A percentile compares a stretch with the other conserved stretches of the same genome.
These are phyloP conservation scores for Polyplosphaeria fusca DNA, from an alignment of 495 filamentous ascomycete species.

Conservation along the genomic window DNA sequence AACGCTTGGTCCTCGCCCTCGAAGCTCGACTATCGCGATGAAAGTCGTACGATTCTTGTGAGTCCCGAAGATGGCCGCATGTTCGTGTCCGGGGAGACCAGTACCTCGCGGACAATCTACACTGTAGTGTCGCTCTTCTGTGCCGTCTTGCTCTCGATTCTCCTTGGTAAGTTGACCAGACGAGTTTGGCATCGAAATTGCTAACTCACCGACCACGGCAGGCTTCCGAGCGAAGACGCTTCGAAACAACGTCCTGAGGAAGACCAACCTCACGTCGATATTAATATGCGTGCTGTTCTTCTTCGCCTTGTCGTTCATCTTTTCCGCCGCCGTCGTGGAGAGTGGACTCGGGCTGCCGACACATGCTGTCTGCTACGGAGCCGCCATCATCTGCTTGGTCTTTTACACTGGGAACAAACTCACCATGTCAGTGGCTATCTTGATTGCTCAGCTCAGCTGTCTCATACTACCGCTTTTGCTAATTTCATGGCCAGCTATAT, in stretches of 20 bases:
- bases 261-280: not conserved
- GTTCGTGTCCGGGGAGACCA: too few relatives aligned
- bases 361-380: constrained; percentile 18
- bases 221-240: not conserved
- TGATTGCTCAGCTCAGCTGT: not conserved
- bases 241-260: not conserved
- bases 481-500: constrained; percentile 25
- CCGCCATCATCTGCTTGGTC: constrained; percentile 38
- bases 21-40: too few relatives aligned
- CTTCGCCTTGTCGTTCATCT: constrained; percentile 21
- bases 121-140: constrained; percentile 1
- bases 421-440: constrained; percentile 12
- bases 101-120: too few relatives aligned
- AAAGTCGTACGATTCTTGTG: too few relatives aligned
- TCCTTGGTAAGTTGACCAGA: not conserved
- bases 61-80: too few relatives aligned
- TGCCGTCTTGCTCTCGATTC: not conserved
- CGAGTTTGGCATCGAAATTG: not conserved
- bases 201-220: not conserved
- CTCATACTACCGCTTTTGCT: not conserved
- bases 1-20: too few relatives aligned
- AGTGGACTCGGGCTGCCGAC: constrained; percentile 10
- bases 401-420: constrained; percentile 39
- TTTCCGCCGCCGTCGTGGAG: constrained; percentile 21
- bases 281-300: constrained; percentile 19